Conservation (phyloP, 768 basidiomycete species). For the Inosperma sp. region DNA sequence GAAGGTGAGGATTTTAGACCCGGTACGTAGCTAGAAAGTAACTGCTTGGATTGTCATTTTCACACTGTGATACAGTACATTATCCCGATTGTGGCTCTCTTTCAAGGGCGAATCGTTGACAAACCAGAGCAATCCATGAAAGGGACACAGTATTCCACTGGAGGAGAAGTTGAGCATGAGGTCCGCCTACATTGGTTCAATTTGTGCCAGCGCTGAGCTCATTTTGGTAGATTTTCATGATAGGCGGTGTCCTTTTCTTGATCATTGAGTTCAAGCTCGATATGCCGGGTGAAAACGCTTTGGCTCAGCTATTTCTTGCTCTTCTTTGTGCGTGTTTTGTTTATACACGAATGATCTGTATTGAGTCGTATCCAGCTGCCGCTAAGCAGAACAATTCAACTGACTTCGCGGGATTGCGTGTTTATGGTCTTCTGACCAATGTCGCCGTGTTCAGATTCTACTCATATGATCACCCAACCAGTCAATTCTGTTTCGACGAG, state of each 20-base stretch:
- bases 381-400: not conserved
- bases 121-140: not conserved
- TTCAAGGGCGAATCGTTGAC: not conserved
- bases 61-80: not conserved
- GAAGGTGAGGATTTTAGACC: too few relatives aligned
- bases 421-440: not conserved
- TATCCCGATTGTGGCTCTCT: not conserved
- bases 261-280: constrained; percentile 12
- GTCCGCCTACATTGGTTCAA: not conserved
- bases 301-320: constrained; percentile 11
- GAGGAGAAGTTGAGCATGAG: not conserved
- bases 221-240: constrained; percentile 8
- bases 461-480: not conserved
- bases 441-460: not conserved
- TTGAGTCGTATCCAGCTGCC: not conserved
- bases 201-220: not conserved
- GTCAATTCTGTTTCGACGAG: not conserved
- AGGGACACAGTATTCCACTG: not conserved
- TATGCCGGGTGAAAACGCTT: constrained; percentile 1
- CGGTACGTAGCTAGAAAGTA: not conserved
- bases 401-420: not conserved
- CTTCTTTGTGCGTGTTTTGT: not conserved
- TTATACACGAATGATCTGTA: not conserved
- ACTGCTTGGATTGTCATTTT: not conserved
- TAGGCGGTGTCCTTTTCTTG: constrained; percentile 13